Evolutionary conservation across 306 rosid species (phyloP).

Genomic region (Dryas alaskensis): DNA sequence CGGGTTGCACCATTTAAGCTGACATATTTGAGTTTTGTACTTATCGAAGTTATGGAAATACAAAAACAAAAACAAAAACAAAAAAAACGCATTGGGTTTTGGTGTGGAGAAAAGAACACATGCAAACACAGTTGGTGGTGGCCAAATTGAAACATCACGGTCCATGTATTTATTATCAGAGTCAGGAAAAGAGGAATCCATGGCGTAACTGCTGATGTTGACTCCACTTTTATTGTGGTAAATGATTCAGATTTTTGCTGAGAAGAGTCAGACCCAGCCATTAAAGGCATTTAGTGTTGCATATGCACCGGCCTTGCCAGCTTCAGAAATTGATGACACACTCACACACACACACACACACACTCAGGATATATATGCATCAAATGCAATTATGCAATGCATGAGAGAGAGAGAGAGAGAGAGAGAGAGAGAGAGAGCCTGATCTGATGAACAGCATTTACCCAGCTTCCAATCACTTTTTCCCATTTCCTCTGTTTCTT

Average conservation of each 20-base stretch:
- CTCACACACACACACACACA: background rate
- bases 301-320: conserved; percentile 20
- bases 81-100: conserved; percentile 4
- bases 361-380: background rate
- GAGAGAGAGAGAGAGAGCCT: background rate
- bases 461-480: background rate
- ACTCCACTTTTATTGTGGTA: conserved; percentile 41
- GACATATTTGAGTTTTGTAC: conserved; percentile 13
- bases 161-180: conserved; percentile 13
- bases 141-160: conserved; percentile 9
- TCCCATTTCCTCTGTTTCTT: conserved; percentile 2
- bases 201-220: conserved; percentile 48
- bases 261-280: conserved; percentile 16
- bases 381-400: conserved; percentile 5
- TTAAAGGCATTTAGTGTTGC: conserved; percentile 41
- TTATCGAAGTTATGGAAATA: background rate
- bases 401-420: conserved; percentile 1
- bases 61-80: background rate
- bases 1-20: conserved; percentile 27
- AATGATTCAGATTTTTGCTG: conserved; percentile 36
- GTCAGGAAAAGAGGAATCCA: conserved; percentile 29
- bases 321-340: conserved; percentile 40
- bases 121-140: background rate
- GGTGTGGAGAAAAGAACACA: conserved; percentile 9
- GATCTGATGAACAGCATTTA: too few relatives aligned